A percentile compares a stretch with the other conserved stretches of the same genome.
These are phyloP conservation scores for Dalbergia cochinchinensis DNA, from an alignment of 306 rosid genomes.

Conservation along the genomic window DNA sequence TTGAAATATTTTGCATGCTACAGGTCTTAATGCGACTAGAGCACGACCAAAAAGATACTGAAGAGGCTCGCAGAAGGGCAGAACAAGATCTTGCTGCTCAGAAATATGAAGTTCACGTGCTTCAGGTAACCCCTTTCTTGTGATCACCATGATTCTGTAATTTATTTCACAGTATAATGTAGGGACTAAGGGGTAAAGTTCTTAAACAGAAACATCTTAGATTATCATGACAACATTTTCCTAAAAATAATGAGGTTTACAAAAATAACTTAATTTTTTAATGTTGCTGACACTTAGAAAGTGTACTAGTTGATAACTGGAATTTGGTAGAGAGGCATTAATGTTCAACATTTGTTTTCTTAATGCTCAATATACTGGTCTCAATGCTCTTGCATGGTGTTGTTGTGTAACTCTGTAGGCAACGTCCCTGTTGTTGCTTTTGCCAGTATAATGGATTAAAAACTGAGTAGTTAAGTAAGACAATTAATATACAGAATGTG, in stretches of 20 bases:
- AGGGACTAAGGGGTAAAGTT: slow-evolving; percentile 7
- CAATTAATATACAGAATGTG: slow-evolving; percentile 1
- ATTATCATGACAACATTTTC: slow-evolving; percentile 18
- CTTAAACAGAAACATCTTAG: background rate
- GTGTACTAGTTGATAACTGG: slow-evolving; percentile 4
- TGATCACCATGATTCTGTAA: slow-evolving; percentile 34
- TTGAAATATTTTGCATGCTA: slow-evolving; percentile 44
- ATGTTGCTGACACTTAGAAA: slow-evolving; percentile 17
- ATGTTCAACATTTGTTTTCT: slow-evolving; percentile 10
- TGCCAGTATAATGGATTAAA: slow-evolving; percentile 26
- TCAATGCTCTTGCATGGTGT: slow-evolving; percentile 23
- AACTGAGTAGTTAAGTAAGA: slow-evolving; percentile 15
- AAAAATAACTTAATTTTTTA: background rate
- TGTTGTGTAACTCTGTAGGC: background rate
- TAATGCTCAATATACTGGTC: background rate
- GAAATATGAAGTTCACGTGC: slow-evolving; percentile 68
- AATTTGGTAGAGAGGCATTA: slow-evolving; percentile 15
- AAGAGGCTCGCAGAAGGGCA: slow-evolving; percentile 86
- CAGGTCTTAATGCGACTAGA: slow-evolving; percentile 80
- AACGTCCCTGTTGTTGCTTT: slow-evolving; percentile 16
- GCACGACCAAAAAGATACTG: slow-evolving; percentile 87
- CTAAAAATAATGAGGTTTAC: background rate
- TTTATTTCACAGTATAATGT: slow-evolving; percentile 18
- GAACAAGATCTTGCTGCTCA: slow-evolving; percentile 85
- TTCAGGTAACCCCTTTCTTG: slow-evolving; percentile 67